Conservation (phyloP, 352 stramenopile species). For the Globisporangium middletonii region DNA sequence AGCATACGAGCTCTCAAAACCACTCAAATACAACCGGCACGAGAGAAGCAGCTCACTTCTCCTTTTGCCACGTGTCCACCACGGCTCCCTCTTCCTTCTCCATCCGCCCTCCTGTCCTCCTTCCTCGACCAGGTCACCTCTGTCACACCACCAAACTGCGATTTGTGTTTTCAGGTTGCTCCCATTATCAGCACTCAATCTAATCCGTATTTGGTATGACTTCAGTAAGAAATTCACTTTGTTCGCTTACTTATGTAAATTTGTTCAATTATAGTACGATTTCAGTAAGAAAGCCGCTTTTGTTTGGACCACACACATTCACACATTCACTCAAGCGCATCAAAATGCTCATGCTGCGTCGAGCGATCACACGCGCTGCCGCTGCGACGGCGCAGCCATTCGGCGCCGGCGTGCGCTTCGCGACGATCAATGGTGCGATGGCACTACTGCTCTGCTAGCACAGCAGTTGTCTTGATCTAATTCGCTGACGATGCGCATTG, state of each 20-base stretch:
- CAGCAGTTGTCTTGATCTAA: background rate
- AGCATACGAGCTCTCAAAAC: too few relatives aligned
- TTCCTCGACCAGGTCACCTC: too few relatives aligned
- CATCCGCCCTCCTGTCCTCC: too few relatives aligned
- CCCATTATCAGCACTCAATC: too few relatives aligned
- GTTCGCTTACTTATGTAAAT: background rate
- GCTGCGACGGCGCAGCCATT: constrained; percentile 9
- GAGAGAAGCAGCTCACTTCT: too few relatives aligned
- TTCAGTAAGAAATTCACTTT: too few relatives aligned
- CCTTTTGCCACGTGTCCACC: too few relatives aligned
- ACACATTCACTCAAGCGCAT: background rate
- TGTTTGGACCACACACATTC: constrained; percentile 3
- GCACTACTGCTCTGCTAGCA: background rate
- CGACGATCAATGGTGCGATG: constrained; percentile 56
- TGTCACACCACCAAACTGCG: too few relatives aligned
- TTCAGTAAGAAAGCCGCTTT: background rate
- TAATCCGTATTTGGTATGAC: too few relatives aligned
- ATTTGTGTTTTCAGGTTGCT: too few relatives aligned
- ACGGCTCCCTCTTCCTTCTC: too few relatives aligned
- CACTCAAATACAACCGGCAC: too few relatives aligned
- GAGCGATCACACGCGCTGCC: constrained; percentile 25
- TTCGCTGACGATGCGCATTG: background rate
- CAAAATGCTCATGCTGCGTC: constrained; percentile 26
- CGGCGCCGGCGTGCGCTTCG: constrained; percentile 41
- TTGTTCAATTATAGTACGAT: background rate